Base-by-base conservation (phyloP, 352 stramenopile genomes). In the Globisporangium cystogenes region DNA sequence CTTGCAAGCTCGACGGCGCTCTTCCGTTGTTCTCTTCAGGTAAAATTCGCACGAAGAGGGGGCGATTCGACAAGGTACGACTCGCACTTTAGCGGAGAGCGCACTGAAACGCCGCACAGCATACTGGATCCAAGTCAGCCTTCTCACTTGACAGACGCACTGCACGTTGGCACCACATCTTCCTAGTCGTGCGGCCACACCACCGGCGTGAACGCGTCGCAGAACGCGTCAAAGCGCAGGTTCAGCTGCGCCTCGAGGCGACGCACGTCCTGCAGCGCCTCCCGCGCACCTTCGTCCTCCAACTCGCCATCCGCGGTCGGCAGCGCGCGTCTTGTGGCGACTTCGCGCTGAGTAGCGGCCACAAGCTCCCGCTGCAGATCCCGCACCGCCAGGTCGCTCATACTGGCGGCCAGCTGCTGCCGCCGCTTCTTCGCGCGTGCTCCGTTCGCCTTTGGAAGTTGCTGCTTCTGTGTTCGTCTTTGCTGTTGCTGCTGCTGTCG, bases 171-270 rank as follows among this genome's bases (percentile, higher is more conserved):
- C 26, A 29, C 26, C 3, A 29, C 26, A n/a, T n/a, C n/a, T n/a
- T n/a, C 33, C 39, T 35, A 52, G 35, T 62, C 55, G 46, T 62
- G 48, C 16, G 80, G 80, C 80, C 80, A 90, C 53, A 87, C 61
- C 6, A 82, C 71, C 12, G 80, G 80, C 48, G 72, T 43, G 36
- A 70, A 76, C 0, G 58, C 52, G 52, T 88, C 77, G 60, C 80
- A 90, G 55, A 89, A 86, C 41, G 68, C 61, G 50, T 87, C 77
- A 39, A 90, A 90, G 21, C 53, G 57, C 48, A 70, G 29, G 49
- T 75, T 68, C 7, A 90, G 57, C 6, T 68, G 62, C n/a, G 75
- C 68, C 54, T 90, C 80, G 41, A 87, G 49, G n/a, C 59, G 49
- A 15, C 51, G 62, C 35, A 64, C 50, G 15, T 44, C 8, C 31